A percentile compares a stretch with the other conserved stretches of the same genome.
These are phyloP conservation scores for Globisporangium takayamanum DNA, from an alignment of 352 stramenopile genomes.

Conservation along the genomic window DNA sequence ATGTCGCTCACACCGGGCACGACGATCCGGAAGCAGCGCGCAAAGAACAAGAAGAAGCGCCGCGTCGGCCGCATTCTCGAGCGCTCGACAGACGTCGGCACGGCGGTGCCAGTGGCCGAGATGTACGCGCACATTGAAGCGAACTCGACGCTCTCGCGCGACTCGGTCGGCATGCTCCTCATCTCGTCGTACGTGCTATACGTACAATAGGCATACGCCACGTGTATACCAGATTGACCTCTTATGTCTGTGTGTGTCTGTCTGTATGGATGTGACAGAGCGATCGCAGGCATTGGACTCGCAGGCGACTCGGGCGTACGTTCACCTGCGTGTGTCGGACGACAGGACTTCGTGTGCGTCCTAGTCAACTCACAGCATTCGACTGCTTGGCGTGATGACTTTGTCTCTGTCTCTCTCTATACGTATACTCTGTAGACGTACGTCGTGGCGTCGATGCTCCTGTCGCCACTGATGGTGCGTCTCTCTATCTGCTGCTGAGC, in stretches of 20 bases:
- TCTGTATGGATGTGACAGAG: conserved; percentile 19
- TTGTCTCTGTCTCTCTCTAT: not conserved
- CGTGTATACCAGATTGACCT: not conserved
- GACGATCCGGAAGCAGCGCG: conserved; percentile 54
- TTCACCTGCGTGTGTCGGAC: not conserved
- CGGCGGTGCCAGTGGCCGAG: conserved; percentile 77
- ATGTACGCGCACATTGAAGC: conserved; percentile 85
- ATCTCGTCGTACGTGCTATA: conserved; percentile 66
- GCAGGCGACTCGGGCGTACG: conserved; percentile 64
- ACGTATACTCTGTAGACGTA: conserved; percentile 38
- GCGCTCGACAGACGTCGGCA: conserved; percentile 74
- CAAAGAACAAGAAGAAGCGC: conserved; percentile 46
- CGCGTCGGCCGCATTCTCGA: conserved; percentile 64
- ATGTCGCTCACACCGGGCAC: conserved; percentile 84
- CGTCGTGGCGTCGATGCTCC: conserved; percentile 84
- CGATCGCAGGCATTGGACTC: conserved; percentile 73
- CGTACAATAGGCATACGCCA: not conserved
- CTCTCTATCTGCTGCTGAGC: not conserved
- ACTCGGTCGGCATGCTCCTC: conserved; percentile 81
- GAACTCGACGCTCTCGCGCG: conserved; percentile 70
- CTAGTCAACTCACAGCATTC: not conserved
- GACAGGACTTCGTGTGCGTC: not conserved
- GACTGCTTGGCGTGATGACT: not conserved
- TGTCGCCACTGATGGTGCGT: conserved; percentile 80
- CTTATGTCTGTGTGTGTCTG: not conserved